Evolutionary conservation across 192 early-diverging fungal genomes (phyloP).

Genomic region (Coemansia sp.): DNA sequence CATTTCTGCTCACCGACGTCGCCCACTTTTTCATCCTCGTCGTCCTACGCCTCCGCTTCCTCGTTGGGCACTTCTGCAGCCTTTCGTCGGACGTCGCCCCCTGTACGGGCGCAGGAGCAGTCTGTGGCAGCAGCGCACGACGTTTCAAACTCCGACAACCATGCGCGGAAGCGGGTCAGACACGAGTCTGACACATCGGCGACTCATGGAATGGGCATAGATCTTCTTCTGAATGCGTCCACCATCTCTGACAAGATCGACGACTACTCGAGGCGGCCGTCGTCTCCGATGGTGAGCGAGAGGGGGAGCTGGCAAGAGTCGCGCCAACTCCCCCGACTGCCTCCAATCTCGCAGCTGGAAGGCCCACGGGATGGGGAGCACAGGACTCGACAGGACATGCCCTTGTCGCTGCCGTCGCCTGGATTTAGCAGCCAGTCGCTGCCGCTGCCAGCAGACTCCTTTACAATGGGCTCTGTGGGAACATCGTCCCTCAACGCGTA

Average conservation of each 20-base stretch:
- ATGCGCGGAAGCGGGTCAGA: slow-evolving; percentile 21
- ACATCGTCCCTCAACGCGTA: slow-evolving; percentile 37
- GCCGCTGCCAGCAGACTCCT: slow-evolving; percentile 27
- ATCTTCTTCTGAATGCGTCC: slow-evolving; percentile 47
- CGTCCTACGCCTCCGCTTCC: slow-evolving; percentile 17
- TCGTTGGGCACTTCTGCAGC: slow-evolving; percentile 19
- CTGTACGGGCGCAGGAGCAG: not conserved
- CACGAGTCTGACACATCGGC: slow-evolving; percentile 21
- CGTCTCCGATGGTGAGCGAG: not conserved
- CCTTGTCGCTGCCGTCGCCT: slow-evolving; percentile 1
- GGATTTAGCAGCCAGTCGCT: no score
- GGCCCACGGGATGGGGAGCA: not conserved
- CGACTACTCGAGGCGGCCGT: not conserved
- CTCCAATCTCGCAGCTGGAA: slow-evolving; percentile 42
- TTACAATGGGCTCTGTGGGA: slow-evolving; percentile 17
- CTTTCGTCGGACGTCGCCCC: slow-evolving; percentile 2
- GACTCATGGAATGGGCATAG: slow-evolving; percentile 42
- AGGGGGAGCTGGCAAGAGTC: slow-evolving; percentile 10
- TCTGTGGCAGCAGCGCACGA: not conserved
- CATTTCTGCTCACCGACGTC: slow-evolving; percentile 24
- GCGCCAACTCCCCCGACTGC: slow-evolving; percentile 16
- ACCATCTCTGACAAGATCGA: slow-evolving; percentile 39
- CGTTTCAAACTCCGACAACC: not conserved
- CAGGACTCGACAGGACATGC: not conserved
- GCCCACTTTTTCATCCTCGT: slow-evolving; percentile 15